These are phyloP conservation scores for Arachnomyces sp. DNA, from an alignment of 2,329 filamentous ascomycete genomes.

Conservation along the genomic window DNA sequence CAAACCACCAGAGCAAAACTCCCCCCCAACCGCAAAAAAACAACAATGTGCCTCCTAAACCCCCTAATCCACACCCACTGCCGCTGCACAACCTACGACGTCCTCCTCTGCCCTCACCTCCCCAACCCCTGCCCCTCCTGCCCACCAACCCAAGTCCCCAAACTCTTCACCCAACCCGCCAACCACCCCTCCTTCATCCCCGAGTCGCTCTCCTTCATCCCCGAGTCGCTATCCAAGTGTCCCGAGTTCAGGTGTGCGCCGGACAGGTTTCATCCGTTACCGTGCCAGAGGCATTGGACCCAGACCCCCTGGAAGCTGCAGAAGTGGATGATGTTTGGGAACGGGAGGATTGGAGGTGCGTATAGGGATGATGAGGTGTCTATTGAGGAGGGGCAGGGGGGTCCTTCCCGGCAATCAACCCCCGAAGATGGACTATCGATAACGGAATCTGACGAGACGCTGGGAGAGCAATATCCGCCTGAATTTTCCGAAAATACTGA, in stretches of 20 bases:
- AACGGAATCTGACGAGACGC: too few species aligned
- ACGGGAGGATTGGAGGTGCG: neutral
- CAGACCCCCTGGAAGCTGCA: neutral
- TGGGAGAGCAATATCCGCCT: too few species aligned
- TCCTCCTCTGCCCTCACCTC: slow-evolving; percentile 11
- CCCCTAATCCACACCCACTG: slow-evolving; percentile 12
- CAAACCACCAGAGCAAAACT: neutral
- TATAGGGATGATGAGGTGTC: neutral
- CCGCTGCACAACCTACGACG: slow-evolving; percentile 10
- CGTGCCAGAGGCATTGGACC: slow-evolving; percentile 8
- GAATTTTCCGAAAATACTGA: too few species aligned
- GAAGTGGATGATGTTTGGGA: slow-evolving; percentile 1
- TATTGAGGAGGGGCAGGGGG: too few species aligned
- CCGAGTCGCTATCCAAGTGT: too few species aligned
- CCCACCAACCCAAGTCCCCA: neutral
- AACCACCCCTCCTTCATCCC: slow-evolving; percentile 5
- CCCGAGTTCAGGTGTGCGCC: slow-evolving; percentile 6
- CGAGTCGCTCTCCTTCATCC: slow-evolving; percentile 1
- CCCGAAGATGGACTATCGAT: too few species aligned
- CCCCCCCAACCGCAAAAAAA: neutral
- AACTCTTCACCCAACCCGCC: slow-evolving; percentile 4
- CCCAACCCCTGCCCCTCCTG: slow-evolving; percentile 4
- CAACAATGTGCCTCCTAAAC: slow-evolving; percentile 12
- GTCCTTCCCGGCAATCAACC: too few species aligned
- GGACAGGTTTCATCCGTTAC: slow-evolving; percentile 7